Evolutionary conservation across 1,284 basidiomycete genomes (phyloP).

Genomic region (Mycosarcoma maydis): DNA sequence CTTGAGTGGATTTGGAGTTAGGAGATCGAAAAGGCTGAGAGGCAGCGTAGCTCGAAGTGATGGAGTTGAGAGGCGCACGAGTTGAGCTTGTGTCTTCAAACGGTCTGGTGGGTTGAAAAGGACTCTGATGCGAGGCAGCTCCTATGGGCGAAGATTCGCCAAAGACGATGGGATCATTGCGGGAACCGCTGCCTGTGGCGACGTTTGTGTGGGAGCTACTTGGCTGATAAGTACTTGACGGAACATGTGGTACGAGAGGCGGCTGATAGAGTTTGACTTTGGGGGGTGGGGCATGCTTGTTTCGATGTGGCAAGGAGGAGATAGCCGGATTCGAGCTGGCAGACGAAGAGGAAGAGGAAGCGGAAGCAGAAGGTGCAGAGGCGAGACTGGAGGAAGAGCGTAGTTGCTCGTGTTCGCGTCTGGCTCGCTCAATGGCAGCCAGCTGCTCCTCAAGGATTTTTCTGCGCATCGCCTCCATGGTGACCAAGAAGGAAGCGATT

Average conservation of each 20-base stretch:
- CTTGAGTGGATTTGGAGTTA: conserved; percentile 29
- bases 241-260: conserved; percentile 18
- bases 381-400: conserved; percentile 3
- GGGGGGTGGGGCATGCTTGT: conserved; percentile 49
- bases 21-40: conserved; percentile 37
- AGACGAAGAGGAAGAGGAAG: conserved; percentile 2
- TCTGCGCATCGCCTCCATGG: conserved; percentile 49
- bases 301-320: conserved; percentile 33
- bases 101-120: conserved; percentile 8
- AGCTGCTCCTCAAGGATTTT: conserved; percentile 50
- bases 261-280: conserved; percentile 50
- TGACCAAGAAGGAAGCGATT: not conserved
- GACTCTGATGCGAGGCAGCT: conserved; percentile 1
- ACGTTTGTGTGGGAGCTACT: not conserved
- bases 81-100: no score
- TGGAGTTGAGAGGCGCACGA: conserved; percentile 2
- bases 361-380: not conserved
- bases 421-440: conserved; percentile 30
- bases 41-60: conserved; percentile 31
- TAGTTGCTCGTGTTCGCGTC: conserved; percentile 18
- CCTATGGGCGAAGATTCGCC: conserved; percentile 35
- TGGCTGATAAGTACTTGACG: conserved; percentile 2
- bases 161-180: conserved; percentile 40
- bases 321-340: conserved; percentile 15
- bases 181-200: conserved; percentile 19